Conservation (phyloP, 768 basidiomycete genomes). For the Leccinellum rugosiceps region DNA sequence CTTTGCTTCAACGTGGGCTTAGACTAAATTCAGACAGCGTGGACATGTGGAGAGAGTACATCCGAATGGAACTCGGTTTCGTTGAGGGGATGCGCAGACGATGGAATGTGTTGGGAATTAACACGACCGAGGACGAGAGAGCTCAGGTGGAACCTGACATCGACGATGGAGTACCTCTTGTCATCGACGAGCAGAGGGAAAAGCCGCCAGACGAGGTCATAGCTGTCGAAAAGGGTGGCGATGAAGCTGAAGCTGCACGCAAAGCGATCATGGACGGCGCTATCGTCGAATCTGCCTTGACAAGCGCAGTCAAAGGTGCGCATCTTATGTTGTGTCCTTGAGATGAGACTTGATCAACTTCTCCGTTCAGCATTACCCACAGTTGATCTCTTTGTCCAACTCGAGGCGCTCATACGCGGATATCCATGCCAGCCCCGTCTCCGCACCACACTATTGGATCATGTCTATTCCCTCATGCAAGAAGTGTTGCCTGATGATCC, state of each 20-base stretch:
- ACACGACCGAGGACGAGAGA: conserved; percentile 12
- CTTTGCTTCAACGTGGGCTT: conserved; percentile 81
- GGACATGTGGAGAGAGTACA: conserved; percentile 86
- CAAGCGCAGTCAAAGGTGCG: conserved; percentile 70
- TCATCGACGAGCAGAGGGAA: conserved; percentile 23
- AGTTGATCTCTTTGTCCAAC: conserved; percentile 38
- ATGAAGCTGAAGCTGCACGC: conserved; percentile 54
- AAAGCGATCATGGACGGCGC: conserved; percentile 72
- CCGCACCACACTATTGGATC: conserved; percentile 38
- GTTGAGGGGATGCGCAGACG: conserved; percentile 74
- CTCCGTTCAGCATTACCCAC: conserved; percentile 37
- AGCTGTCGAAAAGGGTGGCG: conserved; percentile 38
- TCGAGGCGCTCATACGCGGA: conserved; percentile 40
- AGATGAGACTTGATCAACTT: conserved; percentile 9
- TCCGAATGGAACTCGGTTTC: conserved; percentile 87
- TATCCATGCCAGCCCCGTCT: conserved; percentile 43
- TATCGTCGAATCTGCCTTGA: conserved; percentile 75
- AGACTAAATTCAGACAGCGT: conserved; percentile 69
- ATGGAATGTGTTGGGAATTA: conserved; percentile 78
- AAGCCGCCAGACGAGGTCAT: conserved; percentile 25
- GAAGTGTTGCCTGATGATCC: conserved; percentile 36
- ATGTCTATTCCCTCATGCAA: conserved; percentile 42
- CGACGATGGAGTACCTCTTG: conserved; percentile 12
- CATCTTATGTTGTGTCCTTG: conserved; percentile 14
- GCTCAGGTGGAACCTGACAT: conserved; percentile 22